A percentile compares a stretch with the other conserved stretches of the same genome.
Conservation (phyloP, 1,139 yeast genomes). For the Yamadazyma diddensiae region DNA sequence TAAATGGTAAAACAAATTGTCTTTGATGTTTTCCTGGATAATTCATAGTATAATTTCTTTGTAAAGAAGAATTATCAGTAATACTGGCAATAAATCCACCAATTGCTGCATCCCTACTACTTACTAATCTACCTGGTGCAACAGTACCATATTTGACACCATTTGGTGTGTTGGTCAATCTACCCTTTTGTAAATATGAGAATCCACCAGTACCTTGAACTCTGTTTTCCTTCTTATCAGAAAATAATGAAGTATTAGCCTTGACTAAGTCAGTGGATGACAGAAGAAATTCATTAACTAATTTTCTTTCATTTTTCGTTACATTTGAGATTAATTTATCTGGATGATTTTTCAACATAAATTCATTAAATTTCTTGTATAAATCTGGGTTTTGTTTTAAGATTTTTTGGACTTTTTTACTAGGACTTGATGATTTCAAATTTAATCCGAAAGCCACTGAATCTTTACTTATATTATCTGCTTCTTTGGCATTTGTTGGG, state of each 20-base stretch:
- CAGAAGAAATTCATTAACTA: conserved; percentile 29
- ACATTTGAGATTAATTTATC: conserved; percentile 23
- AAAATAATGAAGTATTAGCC: conserved; percentile 7
- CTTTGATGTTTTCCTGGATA: conserved; percentile 44
- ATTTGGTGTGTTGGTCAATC: conserved; percentile 69
- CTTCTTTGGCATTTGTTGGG: conserved; percentile 10
- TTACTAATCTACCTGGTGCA: conserved; percentile 70
- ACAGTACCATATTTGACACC: conserved; percentile 61
- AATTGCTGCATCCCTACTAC: conserved; percentile 55
- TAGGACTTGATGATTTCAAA: conserved; percentile 24
- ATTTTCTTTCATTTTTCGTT: conserved; percentile 18
- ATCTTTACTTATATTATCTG: conserved; percentile 18
- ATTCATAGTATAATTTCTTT: conserved; percentile 39
- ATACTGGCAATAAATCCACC: conserved; percentile 68
- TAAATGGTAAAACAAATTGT: conserved; percentile 46
- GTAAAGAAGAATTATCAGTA: conserved; percentile 39
- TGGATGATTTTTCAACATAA: conserved; percentile 37
- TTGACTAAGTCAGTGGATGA: conserved; percentile 7
- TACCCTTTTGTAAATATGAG: conserved; percentile 68
- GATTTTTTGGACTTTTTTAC: conserved; percentile 25
- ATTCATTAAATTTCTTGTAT: conserved; percentile 28
- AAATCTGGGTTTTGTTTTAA: conserved; percentile 34
- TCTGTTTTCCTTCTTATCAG: conserved; percentile 11
- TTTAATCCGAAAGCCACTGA: conserved; percentile 27
- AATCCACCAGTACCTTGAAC: conserved; percentile 73